Conservation (phyloP, 352 stramenopile genomes). For the Pythium biforme region DNA sequence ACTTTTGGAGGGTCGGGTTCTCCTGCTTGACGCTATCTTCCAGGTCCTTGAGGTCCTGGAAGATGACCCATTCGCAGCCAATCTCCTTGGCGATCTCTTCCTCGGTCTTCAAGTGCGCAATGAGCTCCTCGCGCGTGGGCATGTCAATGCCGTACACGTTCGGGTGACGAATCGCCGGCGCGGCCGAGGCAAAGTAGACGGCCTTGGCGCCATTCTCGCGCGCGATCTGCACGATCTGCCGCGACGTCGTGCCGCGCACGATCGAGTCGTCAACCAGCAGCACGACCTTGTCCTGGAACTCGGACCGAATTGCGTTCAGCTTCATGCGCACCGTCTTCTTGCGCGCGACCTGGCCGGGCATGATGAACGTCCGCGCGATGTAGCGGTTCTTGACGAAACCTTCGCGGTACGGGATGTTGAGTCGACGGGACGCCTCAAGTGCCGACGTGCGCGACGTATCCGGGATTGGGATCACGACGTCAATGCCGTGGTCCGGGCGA, state of each 20-base stretch:
- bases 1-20: constrained; percentile 66
- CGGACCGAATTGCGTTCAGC: constrained; percentile 95
- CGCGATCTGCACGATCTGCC: constrained; percentile 98
- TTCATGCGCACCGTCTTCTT: constrained; percentile 99
- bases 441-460: constrained; percentile 97
- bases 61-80: constrained; percentile 96
- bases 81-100: constrained; percentile 94
- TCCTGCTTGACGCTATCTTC: constrained; percentile 85
- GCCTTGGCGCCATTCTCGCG: constrained; percentile 96
- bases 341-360: constrained; percentile 95
- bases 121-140: constrained; percentile 96
- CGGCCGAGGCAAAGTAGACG: constrained; percentile 96
- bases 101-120: constrained; percentile 95
- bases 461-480: constrained; percentile 99
- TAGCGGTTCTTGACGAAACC: constrained; percentile 99
- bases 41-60: constrained; percentile 90
- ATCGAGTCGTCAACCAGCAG: constrained; percentile 99
- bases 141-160: constrained; percentile 99
- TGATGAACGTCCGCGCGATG: constrained; percentile 99
- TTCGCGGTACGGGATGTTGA: constrained; percentile 94
- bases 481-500: constrained; percentile 93
- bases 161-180: constrained; percentile 97
- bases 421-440: constrained; percentile 85
- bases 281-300: constrained; percentile 95
- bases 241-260: constrained; percentile 97